Percentiles rank a stretch among this genome's conserved stretches.
Evolutionary conservation across 768 basidiomycete genomes (phyloP).

Genomic region (Serendipita sp.): DNA sequence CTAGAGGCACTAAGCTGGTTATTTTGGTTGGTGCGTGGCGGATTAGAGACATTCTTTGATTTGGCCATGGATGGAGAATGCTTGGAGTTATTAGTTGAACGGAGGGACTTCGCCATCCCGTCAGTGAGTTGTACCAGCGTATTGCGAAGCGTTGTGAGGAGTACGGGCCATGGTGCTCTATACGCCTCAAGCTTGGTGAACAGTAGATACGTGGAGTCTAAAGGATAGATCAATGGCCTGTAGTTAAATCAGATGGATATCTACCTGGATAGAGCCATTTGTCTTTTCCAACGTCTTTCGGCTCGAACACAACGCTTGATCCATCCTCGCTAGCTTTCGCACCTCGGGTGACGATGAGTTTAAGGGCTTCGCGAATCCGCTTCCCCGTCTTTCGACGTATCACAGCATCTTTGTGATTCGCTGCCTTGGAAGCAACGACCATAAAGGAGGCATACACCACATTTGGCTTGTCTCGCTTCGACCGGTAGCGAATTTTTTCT

Average conservation of each 20-base stretch:
- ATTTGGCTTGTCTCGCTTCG: not conserved
- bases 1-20: too few relatives aligned
- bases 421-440: not conserved
- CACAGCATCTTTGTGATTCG: not conserved
- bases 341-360: not conserved
- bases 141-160: not conserved
- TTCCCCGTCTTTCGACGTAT: not conserved
- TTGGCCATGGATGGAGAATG: too few relatives aligned
- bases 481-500: not conserved
- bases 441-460: not conserved
- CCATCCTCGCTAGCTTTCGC: not conserved
- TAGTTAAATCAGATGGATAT: not conserved
- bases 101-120: too few relatives aligned
- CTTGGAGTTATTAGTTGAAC: too few relatives aligned
- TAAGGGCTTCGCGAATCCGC: not conserved
- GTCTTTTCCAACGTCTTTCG: not conserved
- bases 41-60: too few relatives aligned
- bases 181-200: not conserved
- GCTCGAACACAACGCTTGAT: not conserved
- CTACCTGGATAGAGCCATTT: not conserved
- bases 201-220: not conserved
- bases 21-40: too few relatives aligned
- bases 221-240: not conserved
- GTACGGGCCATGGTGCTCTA: not conserved
- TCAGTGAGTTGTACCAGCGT: too few relatives aligned